Percentiles rank a stretch among this genome's conserved stretches.
Conservation (phyloP, 2,329 filamentous ascomycete genomes). For the Beauveria australis region DNA sequence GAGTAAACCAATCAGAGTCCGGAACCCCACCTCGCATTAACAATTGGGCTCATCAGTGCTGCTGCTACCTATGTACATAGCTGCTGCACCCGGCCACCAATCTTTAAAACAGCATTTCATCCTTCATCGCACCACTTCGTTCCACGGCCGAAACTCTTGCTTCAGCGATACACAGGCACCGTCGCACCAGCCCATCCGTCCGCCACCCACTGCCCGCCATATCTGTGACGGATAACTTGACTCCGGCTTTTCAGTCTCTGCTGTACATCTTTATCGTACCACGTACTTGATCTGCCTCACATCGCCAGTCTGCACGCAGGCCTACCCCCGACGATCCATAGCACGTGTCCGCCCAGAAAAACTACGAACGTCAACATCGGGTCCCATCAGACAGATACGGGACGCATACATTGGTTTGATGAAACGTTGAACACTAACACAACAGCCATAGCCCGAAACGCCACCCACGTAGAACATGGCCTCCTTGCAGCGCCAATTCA, state of each 20-base stretch:
- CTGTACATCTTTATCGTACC: not conserved
- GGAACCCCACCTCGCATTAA: not conserved
- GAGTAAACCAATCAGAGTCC: not conserved
- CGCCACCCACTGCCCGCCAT: not conserved
- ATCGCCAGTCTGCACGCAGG: not conserved
- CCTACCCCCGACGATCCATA: not conserved
- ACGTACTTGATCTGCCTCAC: not conserved
- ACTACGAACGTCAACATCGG: not conserved
- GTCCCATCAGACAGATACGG: not conserved
- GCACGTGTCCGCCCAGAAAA: not conserved
- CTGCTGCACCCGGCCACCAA: not conserved
- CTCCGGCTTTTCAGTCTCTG: not conserved
- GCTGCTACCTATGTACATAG: not conserved
- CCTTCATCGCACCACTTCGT: conserved; percentile 1
- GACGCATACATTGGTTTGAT: conserved; percentile 3
- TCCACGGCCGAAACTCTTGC: not conserved
- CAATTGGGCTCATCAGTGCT: conserved; percentile 1
- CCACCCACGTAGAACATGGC: conserved; percentile 18
- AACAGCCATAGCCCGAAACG: not conserved
- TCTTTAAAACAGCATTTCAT: conserved; percentile 4
- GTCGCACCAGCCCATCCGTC: not conserved
- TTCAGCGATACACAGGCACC: not conserved
- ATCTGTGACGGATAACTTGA: not conserved
- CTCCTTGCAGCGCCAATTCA: conserved; percentile 24
- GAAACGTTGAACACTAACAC: not conserved